Evolutionary conservation across 2,329 filamentous ascomycete genomes (phyloP), one percentile per base, ranked within the genome.

Genomic region (Xylaria sp.): DNA sequence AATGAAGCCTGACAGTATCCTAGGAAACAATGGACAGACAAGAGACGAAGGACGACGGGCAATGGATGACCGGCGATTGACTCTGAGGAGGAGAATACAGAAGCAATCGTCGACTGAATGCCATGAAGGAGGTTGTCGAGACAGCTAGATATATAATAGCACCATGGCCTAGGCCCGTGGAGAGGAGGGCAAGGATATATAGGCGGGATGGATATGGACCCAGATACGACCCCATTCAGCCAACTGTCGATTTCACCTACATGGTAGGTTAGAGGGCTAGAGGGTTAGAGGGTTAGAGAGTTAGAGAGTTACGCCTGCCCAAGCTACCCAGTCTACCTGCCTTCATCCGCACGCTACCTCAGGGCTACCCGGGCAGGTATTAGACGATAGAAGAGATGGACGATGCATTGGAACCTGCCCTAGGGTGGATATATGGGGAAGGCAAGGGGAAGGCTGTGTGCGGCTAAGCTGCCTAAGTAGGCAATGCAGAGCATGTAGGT

Each of bases 121-220:
- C 28, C 67, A 67, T 48, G 66, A 71, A 59, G 43, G 62, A 68
- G 31, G 65, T 65, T 49, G 67, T 74, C 67, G 66, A 70, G 68
- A 28, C 59, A 60, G 69, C 62, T 67, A 75, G 64, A 72, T 72
- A 73, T 69, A 55, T 51, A 51, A 15, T 13, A 15, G 12, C 12
- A 18, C 25, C 33, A 71, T 73, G 74, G 75, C 68, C 74, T 72
- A 76, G 75, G 74, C 75, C 76, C 23, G 18, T 48, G 56, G 79
- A 79, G 80, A 80, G 80, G 77, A 80, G 18, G 78, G 78, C 79
- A 80, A 79, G 79, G 81, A 84, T 85, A 85, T 85, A 85, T 84
- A 85, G 71, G 72, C 77, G 77, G 76, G 75, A 75, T 73, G 73
- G 73, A 70, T 67, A 36, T 36, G 33, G 41, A 46, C 7, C 71